Conservation (phyloP, 1,284 basidiomycete species). For the Takashimella koratensis region DNA sequence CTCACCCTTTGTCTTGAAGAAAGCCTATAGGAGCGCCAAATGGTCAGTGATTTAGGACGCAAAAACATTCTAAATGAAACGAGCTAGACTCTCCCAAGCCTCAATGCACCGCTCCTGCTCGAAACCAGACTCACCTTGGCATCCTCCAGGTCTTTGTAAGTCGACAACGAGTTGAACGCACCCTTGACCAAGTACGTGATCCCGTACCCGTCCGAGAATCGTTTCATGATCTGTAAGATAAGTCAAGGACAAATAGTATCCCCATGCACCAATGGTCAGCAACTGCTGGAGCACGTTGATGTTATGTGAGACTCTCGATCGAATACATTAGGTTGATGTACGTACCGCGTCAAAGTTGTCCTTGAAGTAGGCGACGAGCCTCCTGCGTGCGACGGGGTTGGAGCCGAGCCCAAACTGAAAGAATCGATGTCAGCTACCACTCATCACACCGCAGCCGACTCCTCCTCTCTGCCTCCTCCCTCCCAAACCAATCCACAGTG, state of each 20-base stretch:
- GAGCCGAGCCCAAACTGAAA: slow-evolving; percentile 51
- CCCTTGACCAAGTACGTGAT: slow-evolving; percentile 51
- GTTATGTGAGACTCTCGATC: too few species aligned
- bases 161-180: slow-evolving; percentile 62
- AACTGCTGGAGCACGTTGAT: too few species aligned
- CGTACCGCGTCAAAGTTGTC: slow-evolving; percentile 62
- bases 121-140: slow-evolving; percentile 53
- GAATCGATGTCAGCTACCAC: background rate
- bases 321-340: too few species aligned
- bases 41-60: too few species aligned
- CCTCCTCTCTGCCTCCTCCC: slow-evolving; percentile 4
- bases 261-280: too few species aligned
- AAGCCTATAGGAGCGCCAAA: slow-evolving; percentile 58
- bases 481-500: background rate
- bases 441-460: background rate
- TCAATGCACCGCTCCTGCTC: too few species aligned
- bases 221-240: slow-evolving; percentile 59
- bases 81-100: too few species aligned
- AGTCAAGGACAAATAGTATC: background rate
- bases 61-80: too few species aligned
- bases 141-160: slow-evolving; percentile 63
- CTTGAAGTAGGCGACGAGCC: slow-evolving; percentile 53
- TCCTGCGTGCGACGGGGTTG: slow-evolving; percentile 38
- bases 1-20: slow-evolving; percentile 57
- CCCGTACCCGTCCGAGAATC: slow-evolving; percentile 66